Conservation (phyloP, 1,284 basidiomycete species). For the Leccinum glutinopallens region DNA sequence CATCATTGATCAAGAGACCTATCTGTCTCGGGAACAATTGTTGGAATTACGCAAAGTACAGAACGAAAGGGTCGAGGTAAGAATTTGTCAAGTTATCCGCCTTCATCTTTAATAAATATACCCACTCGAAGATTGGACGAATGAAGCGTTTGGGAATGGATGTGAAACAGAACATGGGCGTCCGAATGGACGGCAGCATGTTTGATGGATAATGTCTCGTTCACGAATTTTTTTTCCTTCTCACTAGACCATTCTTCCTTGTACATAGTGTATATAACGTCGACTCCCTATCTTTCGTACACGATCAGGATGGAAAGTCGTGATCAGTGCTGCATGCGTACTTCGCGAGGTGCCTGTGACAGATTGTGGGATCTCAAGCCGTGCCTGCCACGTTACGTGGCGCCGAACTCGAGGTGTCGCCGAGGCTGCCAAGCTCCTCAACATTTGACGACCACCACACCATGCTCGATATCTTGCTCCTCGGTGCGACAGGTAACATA, state of each 20-base stretch:
- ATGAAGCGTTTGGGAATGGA: constrained; percentile 86
- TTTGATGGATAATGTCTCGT: constrained; percentile 44
- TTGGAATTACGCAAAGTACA: constrained; percentile 80
- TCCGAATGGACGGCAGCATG: constrained; percentile 71
- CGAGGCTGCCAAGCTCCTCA: constrained; percentile 13
- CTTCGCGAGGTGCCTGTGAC: constrained; percentile 19
- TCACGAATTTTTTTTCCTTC: not conserved
- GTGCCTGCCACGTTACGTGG: constrained; percentile 15
- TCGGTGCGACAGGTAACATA: constrained; percentile 59
- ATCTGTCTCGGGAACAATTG: constrained; percentile 76
- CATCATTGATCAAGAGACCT: constrained; percentile 63
- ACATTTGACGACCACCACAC: constrained; percentile 23
- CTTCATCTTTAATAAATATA: constrained; percentile 3
- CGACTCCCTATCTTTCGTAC: constrained; percentile 1
- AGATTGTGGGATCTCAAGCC: not conserved
- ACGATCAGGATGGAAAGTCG: constrained; percentile 3
- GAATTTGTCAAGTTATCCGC: not conserved
- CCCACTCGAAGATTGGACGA: constrained; percentile 58
- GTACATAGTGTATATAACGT: constrained; percentile 3
- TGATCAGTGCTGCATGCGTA: constrained; percentile 15
- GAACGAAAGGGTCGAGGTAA: constrained; percentile 75
- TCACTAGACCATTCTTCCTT: constrained; percentile 1
- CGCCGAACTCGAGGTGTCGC: constrained; percentile 3
- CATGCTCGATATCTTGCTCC: constrained; percentile 56
- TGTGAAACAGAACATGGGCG: constrained; percentile 76